phyloP scores from a whole-genome alignment of 1,284 basidiomycete genomes.

The Amylostereum areolatum region DNA sequence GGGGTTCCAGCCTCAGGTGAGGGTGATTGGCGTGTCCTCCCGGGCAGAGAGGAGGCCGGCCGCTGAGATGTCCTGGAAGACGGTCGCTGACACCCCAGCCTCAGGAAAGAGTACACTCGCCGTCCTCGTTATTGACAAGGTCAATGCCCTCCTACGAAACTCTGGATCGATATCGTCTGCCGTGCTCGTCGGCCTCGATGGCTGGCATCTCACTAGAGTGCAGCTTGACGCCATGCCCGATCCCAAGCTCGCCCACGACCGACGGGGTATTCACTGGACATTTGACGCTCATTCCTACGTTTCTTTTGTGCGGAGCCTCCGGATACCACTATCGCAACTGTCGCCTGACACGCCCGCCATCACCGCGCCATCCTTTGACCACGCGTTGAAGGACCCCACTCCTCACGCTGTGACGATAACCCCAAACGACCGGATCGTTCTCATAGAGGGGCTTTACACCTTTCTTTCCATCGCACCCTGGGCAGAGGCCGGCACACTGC shows the following conservation, averaged over 20 bases:
- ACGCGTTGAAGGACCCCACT: constrained; percentile 59
- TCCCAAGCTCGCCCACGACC: constrained; percentile 64
- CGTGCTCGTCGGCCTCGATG: constrained; percentile 72
- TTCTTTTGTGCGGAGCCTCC: constrained; percentile 52
- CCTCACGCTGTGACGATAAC: constrained; percentile 50
- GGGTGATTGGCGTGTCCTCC: too few species aligned
- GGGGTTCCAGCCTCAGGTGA: too few species aligned
- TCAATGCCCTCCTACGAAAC: constrained; percentile 34
- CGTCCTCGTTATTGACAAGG: constrained; percentile 41
- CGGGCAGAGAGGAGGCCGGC: too few species aligned
- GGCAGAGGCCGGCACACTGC: constrained; percentile 54
- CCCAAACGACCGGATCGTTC: constrained; percentile 40
- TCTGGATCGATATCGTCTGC: constrained; percentile 7
- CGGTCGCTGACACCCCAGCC: constrained; percentile 69
- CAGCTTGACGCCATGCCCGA: constrained; percentile 66
- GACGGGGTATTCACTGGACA: constrained; percentile 71
- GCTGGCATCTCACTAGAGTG: constrained; percentile 75
- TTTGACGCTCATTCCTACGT: constrained; percentile 64
- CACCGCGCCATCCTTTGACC: constrained; percentile 72
- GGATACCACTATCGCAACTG: constrained; percentile 27
- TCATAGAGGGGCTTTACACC: constrained; percentile 84
- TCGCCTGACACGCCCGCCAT: constrained; percentile 25
- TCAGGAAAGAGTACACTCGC: constrained; percentile 81
- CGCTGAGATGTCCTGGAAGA: too few species aligned
- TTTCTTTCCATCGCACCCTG: constrained; percentile 71